Conservation (phyloP, 2,329 filamentous ascomycete species). For the Paraphaeosphaeria minitans region DNA sequence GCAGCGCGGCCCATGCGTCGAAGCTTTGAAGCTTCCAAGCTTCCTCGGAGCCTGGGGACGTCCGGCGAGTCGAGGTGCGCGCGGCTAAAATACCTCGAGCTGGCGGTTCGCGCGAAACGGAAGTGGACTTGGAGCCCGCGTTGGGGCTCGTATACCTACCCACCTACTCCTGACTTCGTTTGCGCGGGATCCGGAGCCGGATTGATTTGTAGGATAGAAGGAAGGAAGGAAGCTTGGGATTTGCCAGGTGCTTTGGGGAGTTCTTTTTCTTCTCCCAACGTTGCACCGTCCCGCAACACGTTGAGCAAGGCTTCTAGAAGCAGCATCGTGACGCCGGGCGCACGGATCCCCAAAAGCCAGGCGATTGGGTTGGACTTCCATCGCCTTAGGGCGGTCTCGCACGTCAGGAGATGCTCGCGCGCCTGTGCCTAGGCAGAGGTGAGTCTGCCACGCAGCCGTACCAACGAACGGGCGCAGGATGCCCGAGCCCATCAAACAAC, state of each 20-base stretch:
- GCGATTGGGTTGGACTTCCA: neutral
- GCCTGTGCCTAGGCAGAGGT: too few species aligned
- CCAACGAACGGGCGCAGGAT: neutral
- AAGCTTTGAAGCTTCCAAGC: neutral
- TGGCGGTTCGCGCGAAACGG: neutral
- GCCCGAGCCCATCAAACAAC: neutral
- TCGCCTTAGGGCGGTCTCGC: neutral
- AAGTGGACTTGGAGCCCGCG: neutral
- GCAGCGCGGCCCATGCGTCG: neutral
- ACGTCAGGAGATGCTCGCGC: neutral
- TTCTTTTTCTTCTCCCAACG: too few species aligned
- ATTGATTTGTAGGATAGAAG: too few species aligned
- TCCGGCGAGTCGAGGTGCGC: neutral
- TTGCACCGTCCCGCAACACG: too few species aligned
- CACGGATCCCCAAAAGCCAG: too few species aligned
- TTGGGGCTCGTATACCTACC: neutral
- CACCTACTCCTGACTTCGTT: neutral
- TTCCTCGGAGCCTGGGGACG: neutral
- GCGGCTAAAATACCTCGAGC: too few species aligned
- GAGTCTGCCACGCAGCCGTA: neutral
- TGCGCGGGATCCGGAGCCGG: neutral
- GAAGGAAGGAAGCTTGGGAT: too few species aligned
- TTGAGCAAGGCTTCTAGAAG: neutral
- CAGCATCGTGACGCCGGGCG: neutral
- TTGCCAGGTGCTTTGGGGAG: too few species aligned